These are phyloP conservation scores for Pseudogymnoascus sp. DNA, from an alignment of 2,329 filamentous ascomycete species.

Conservation along the genomic window DNA sequence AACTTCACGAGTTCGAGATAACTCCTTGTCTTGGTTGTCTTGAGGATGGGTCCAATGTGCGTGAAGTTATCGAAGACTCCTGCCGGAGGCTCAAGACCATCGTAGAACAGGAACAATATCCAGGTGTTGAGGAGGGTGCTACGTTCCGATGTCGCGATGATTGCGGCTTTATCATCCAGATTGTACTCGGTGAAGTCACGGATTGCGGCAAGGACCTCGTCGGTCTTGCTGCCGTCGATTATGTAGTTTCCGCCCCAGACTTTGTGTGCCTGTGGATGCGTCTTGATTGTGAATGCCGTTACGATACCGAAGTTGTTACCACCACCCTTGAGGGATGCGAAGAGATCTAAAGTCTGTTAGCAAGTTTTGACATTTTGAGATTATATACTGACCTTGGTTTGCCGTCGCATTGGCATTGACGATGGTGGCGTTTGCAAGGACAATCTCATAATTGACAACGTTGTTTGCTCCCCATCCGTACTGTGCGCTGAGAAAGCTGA, in stretches of 20 bases:
- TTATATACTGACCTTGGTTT: neutral
- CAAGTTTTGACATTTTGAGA: neutral
- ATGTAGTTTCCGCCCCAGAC: constrained; percentile 31
- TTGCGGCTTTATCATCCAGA: constrained; percentile 49
- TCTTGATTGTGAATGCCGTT: constrained; percentile 24
- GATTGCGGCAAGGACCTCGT: constrained; percentile 37
- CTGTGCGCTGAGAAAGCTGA: constrained; percentile 21
- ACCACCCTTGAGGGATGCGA: constrained; percentile 23
- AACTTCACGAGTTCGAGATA: constrained; percentile 9
- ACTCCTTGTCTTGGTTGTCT: constrained; percentile 2
- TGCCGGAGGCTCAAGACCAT: constrained; percentile 44
- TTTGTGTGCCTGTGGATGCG: constrained; percentile 22
- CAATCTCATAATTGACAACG: constrained; percentile 38
- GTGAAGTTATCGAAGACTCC: constrained; percentile 40
- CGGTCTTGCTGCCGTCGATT: constrained; percentile 24
- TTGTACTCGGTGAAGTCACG: constrained; percentile 51
- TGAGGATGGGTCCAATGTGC: constrained; percentile 27
- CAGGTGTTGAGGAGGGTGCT: constrained; percentile 42
- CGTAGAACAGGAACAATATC: constrained; percentile 56
- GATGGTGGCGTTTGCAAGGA: constrained; percentile 18
- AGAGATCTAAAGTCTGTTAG: constrained; percentile 14
- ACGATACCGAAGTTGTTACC: constrained; percentile 27
- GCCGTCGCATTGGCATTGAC: constrained; percentile 19
- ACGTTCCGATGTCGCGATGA: constrained; percentile 49
- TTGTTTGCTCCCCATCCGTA: constrained; percentile 43